These are phyloP conservation scores for Colletotrichum sansevieriae DNA, from an alignment of 2,329 filamentous ascomycete genomes.

Conservation along the genomic window DNA sequence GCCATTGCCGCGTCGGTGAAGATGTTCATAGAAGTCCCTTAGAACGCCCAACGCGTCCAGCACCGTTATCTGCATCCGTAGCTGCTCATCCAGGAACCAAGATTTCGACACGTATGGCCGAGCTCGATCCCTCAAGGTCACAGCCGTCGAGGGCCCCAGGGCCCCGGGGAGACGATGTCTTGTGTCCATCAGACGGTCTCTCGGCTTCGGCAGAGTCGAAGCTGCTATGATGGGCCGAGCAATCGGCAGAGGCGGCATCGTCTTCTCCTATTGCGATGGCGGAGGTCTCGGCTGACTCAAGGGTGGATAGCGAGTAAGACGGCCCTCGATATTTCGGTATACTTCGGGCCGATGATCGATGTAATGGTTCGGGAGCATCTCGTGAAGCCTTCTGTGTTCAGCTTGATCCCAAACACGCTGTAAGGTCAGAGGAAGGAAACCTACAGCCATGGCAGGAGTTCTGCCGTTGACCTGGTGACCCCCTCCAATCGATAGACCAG, in stretches of 20 bases:
- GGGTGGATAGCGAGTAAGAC: constrained; percentile 13
- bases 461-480: constrained; percentile 7
- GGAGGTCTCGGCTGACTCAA: neutral
- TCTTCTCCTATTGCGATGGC: neutral
- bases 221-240: neutral
- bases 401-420: constrained; percentile 34
- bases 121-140: neutral
- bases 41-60: too few relatives aligned
- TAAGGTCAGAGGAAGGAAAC: constrained; percentile 24
- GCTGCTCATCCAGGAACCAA: too few relatives aligned
- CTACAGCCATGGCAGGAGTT: constrained; percentile 20
- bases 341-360: neutral
- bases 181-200: neutral
- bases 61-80: too few relatives aligned
- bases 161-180: neutral
- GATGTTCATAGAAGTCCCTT: too few relatives aligned
- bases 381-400: constrained; percentile 23
- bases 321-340: neutral
- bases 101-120: too few relatives aligned
- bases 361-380: neutral
- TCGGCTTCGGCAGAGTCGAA: neutral
- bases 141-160: neutral
- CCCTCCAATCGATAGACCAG: neutral
- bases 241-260: neutral
- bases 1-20: too few relatives aligned